A percentile compares a stretch with the other conserved stretches of the same genome.
phyloP scores from a whole-genome alignment of 2,329 filamentous ascomycete species.

The Dothidotthia symphoricarpi region DNA sequence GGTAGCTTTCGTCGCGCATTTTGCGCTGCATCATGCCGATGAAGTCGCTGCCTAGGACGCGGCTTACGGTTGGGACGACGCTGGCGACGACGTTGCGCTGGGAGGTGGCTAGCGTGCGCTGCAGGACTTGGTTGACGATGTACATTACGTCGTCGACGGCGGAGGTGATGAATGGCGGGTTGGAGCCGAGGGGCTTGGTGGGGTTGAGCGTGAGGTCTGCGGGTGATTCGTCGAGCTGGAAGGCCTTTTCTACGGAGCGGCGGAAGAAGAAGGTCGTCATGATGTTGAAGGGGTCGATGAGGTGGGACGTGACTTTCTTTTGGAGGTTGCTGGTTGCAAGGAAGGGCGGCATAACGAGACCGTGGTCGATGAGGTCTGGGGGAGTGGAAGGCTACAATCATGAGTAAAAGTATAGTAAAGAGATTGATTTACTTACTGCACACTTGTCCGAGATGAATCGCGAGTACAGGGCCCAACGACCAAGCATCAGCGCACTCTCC shows the following conservation, averaged over 20 bases:
- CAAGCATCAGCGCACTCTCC: constrained; percentile 89
- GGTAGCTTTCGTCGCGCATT: constrained; percentile 95
- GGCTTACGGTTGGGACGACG: constrained; percentile 73
- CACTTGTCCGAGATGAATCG: constrained; percentile 87
- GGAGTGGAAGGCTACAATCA: constrained; percentile 26
- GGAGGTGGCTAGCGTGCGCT: constrained; percentile 81
- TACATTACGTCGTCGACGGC: constrained; percentile 99
- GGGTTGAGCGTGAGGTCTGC: constrained; percentile 73
- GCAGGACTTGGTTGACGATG: constrained; percentile 88
- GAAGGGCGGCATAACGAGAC: constrained; percentile 68
- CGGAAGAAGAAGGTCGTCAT: constrained; percentile 98
- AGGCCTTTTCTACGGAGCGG: constrained; percentile 93
- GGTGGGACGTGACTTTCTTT: constrained; percentile 71
- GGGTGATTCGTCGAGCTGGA: constrained; percentile 90
- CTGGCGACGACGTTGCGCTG: constrained; percentile 75
- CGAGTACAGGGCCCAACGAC: constrained; percentile 88
- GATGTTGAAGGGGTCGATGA: constrained; percentile 78
- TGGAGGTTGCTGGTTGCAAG: constrained; percentile 75
- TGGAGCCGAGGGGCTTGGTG: constrained; percentile 68
- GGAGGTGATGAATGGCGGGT: constrained; percentile 87
- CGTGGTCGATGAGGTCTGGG: constrained; percentile 56
- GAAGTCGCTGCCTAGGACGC: constrained; percentile 84
- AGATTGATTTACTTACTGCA: constrained; percentile 58
- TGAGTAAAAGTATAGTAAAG: constrained; percentile 11
- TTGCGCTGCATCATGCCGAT: constrained; percentile 96